Base-by-base conservation (phyloP, 2,329 filamentous ascomycete genomes). In the Rosellinia necatrix region DNA sequence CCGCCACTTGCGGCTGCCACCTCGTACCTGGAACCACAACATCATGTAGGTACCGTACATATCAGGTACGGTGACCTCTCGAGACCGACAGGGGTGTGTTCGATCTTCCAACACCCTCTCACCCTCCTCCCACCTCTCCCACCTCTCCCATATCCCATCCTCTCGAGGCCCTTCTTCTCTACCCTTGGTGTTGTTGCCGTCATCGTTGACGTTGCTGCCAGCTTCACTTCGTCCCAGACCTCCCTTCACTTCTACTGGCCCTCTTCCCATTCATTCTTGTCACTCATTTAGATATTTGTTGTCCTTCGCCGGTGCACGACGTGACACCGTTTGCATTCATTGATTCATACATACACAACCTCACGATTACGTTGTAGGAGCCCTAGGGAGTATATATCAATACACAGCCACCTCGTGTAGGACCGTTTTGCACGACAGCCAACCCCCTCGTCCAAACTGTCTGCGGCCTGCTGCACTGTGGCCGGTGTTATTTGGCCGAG, bases 221-320 rank as follows among this genome's bases (percentile, higher is more conserved):
- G 46, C 51, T 53, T 59, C 56, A 49, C 42, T 21, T 21, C 25
- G 13, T 7, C 25, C 15, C 38, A 10, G n/a, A n/a, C 19, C 25
- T 6, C 38, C n/a, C 19, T 44, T 29, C 30, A 15, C 49, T 53
- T 40, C 49, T 27, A 25, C 41, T 6, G 27, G 13, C 19, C 25
- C n/a, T n/a, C 22, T 41, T 44, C 27, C 30, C 40, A 13, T 52
- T 30, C 24, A 4, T 60, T 60, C 49, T 50, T 44, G 53, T 58
- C 58, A 32, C 49, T 60, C 58, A 32, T 57, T 60, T 44, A 46
- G 21, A 56, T 40, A 19, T 52, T 37, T 13, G 44, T 51, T 53
- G 27, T 37, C 38, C 30, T 30, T 42, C 35, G n/a, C 40, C 27
- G 40, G 44, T 38, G 46, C 40, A 32, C 50, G 30, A 50, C 49